Evolutionary conservation across 2,329 filamentous ascomycete species (phyloP), one percentile per base, ranked within the genome.

Genomic region (Sporothrix curviconia): DNA sequence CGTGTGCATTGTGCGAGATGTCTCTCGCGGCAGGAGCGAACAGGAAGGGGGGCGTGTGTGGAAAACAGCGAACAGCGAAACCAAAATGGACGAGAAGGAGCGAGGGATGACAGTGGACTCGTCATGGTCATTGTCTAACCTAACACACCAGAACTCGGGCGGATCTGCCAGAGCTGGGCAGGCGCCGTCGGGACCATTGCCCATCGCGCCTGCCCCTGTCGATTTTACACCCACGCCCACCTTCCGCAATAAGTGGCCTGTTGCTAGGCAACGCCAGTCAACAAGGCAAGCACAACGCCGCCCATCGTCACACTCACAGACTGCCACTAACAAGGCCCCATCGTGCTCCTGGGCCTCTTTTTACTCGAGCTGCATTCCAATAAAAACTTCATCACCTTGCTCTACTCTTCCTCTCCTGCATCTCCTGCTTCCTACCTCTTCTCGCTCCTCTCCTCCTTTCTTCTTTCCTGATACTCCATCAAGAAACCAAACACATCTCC

Each of bases 221-320:
- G 51, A 37, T 19, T 42, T 14, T 11, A 44, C 40, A 24, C 15
- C 39, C 51, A 54, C 39, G 22, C 39, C 51, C 37, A 9, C 49
- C 32, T 30, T 30, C 36, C 22, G 24, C 30, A 30, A n/a, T n/a
- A 51, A 24, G 32, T 25, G 17, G n/a, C 5, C 22, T 3, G 61
- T 64, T 64, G 62, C 62, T 60, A 40, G 61, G 62, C 62, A 64
- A 64, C 62, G 14, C 3, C 2, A 25, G 57, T 61, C 62, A 64
- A 64, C 62, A 64, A 43, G 12, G 28, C n/a, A 56, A n/a, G 4
- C 19, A 14, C 32, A 32, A 14, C n/a, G 19, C 37, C 17, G 22
- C 43, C 42, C 56, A 57, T 55, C 60, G 56, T 60, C 56, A 58
- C 56, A 55, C 52, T 28, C 37, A 8, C 51, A 42, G 34, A 12